Percentiles rank a stretch among this genome's conserved stretches.
Evolutionary conservation across 179 eudicot genomes (phyloP).

Genomic region (Sideroxylon spinosum): DNA sequence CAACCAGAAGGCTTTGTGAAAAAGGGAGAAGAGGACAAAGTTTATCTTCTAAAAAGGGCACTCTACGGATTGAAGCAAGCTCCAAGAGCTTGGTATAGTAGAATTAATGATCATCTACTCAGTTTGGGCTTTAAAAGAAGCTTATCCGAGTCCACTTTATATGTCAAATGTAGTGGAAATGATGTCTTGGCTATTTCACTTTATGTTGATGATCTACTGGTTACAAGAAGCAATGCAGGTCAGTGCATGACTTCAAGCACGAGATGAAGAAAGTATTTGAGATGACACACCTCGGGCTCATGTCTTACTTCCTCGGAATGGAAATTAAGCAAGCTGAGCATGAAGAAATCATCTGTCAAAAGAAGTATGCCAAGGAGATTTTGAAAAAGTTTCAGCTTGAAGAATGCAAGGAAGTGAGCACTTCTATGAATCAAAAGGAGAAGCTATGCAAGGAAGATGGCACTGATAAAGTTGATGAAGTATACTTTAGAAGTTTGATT

Average conservation of each 20-base stretch:
- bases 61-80: conserved; percentile 14
- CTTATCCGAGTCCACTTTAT: background rate
- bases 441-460: too few species aligned
- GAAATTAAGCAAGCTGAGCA: background rate
- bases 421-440: too few species aligned
- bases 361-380: conserved; percentile 11
- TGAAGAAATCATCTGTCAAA: background rate
- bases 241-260: background rate
- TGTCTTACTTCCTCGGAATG: too few species aligned
- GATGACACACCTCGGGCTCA: too few species aligned
- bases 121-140: background rate
- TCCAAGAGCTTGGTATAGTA: conserved; percentile 13
- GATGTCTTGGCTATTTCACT: background rate
- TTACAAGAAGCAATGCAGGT: background rate
- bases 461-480: too few species aligned
- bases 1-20: conserved; percentile 7
- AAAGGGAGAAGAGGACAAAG: conserved; percentile 1
- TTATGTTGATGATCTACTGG: conserved; percentile 12
- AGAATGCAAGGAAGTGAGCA: background rate
- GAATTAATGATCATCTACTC: background rate
- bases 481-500: too few species aligned
- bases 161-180: background rate
- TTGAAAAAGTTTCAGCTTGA: background rate
- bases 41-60: background rate
- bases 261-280: conserved; percentile 9